phyloP scores from a whole-genome alignment of 768 basidiomycete species.

The Podaxis sp. region DNA sequence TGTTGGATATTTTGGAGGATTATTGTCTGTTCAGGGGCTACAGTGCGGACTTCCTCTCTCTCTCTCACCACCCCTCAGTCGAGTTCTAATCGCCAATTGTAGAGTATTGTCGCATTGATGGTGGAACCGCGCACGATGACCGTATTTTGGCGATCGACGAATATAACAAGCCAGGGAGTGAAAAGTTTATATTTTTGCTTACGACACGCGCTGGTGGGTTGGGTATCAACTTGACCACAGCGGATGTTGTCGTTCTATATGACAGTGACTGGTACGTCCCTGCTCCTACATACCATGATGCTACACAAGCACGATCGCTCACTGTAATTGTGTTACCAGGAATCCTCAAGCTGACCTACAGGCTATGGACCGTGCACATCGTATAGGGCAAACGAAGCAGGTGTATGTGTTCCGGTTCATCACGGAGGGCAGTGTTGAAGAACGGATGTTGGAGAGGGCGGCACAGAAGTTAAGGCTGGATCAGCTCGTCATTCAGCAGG shows the following conservation, averaged over 20 bases:
- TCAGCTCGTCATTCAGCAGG: constrained; percentile 97
- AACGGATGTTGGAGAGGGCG: constrained; percentile 91
- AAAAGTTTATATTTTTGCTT: constrained; percentile 95
- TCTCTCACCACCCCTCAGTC: not conserved
- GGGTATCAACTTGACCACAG: constrained; percentile 94
- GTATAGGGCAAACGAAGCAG: constrained; percentile 96
- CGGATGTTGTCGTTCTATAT: constrained; percentile 93
- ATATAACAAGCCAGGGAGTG: constrained; percentile 91
- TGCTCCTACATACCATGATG: not conserved
- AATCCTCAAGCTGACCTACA: constrained; percentile 99
- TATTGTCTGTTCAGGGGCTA: constrained; percentile 91
- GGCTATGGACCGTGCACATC: constrained; percentile 97
- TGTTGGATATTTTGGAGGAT: constrained; percentile 95
- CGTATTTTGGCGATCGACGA: constrained; percentile 96
- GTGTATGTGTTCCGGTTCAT: constrained; percentile 98
- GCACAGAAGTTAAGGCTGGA: constrained; percentile 95
- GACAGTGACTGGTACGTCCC: constrained; percentile 89
- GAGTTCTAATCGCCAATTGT: constrained; percentile 3
- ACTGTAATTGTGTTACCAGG: constrained; percentile 40
- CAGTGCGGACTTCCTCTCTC: constrained; percentile 52
- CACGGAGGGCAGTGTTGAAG: constrained; percentile 94
- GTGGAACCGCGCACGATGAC: constrained; percentile 94
- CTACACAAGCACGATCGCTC: not conserved
- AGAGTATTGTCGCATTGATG: constrained; percentile 98
- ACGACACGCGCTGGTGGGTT: constrained; percentile 97